phyloP scores from a whole-genome alignment of 306 rosid genomes.

The Cucumis melo region DNA sequence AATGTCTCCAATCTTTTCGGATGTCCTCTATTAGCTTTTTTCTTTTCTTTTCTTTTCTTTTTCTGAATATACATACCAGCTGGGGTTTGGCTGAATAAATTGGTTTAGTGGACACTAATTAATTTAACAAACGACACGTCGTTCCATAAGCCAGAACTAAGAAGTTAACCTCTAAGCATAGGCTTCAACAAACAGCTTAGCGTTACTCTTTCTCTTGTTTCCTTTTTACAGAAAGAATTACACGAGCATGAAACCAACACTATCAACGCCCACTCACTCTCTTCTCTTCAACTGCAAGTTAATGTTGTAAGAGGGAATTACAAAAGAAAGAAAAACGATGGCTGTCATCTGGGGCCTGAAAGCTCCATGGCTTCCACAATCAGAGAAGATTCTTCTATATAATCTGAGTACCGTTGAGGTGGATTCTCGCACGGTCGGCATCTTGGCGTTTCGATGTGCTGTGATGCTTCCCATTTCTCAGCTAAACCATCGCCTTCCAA shows the following conservation, averaged over 20 bases:
- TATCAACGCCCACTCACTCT: neutral
- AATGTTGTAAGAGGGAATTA: neutral
- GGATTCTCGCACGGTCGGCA: conserved; percentile 46
- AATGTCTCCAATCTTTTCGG: no score
- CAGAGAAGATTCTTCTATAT: conserved; percentile 81
- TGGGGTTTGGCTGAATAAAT: neutral
- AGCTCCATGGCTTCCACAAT: conserved; percentile 97
- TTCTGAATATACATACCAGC: no score
- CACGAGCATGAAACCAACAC: conserved; percentile 4
- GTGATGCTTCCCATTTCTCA: conserved; percentile 97
- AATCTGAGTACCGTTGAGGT: conserved; percentile 76
- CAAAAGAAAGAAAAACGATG: neutral
- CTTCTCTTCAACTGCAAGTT: neutral
- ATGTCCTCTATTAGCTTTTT: no score
- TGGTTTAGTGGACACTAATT: no score
- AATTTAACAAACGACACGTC: neutral
- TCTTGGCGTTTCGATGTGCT: conserved; percentile 60
- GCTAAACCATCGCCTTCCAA: conserved; percentile 94
- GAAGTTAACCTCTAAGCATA: neutral
- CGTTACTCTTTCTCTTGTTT: neutral
- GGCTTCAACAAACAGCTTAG: neutral
- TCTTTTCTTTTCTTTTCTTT: no score
- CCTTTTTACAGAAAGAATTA: conserved; percentile 4
- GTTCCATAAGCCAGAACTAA: neutral
- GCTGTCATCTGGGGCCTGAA: conserved; percentile 87